Percentiles rank a stretch among this genome's conserved stretches.
phyloP scores from a whole-genome alignment of 768 basidiomycete species.

The Lentinula aciculospora region DNA sequence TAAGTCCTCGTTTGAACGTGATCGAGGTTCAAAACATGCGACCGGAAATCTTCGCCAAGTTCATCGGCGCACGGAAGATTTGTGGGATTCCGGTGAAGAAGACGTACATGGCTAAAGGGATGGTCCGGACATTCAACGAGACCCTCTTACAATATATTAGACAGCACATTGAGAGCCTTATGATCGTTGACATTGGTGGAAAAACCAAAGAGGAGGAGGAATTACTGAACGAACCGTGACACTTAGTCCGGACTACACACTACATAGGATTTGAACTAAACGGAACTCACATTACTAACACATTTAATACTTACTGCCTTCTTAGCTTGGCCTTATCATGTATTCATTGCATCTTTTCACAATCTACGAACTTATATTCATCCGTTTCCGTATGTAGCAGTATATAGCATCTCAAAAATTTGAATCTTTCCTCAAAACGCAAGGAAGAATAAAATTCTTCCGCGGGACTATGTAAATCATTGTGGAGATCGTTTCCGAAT shows the following conservation, averaged over 20 bases:
- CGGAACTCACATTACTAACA: not conserved
- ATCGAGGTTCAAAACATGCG: conserved; percentile 7
- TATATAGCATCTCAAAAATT: not conserved
- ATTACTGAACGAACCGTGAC: conserved; percentile 16
- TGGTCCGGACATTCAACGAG: conserved; percentile 4
- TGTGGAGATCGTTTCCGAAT: not conserved
- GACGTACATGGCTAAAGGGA: conserved; percentile 24
- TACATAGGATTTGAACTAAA: not conserved
- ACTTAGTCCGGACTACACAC: not conserved
- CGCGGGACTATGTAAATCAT: not conserved
- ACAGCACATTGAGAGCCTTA: conserved; percentile 4
- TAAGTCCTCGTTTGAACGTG: conserved; percentile 16
- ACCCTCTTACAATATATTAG: not conserved
- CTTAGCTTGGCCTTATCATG: not conserved
- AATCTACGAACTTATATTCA: not conserved
- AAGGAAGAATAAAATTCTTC: not conserved
- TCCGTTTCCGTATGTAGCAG: not conserved
- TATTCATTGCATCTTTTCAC: not conserved
- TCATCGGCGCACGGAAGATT: conserved; percentile 23
- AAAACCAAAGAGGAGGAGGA: conserved; percentile 42
- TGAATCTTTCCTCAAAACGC: not conserved
- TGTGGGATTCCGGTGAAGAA: conserved; percentile 26
- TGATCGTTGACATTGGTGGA: conserved; percentile 26
- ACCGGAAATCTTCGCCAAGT: conserved; percentile 2
- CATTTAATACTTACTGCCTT: not conserved